These are phyloP conservation scores for Lenwebbia sp. DNA, from an alignment of 345 rosid genomes.

Conservation along the genomic window DNA sequence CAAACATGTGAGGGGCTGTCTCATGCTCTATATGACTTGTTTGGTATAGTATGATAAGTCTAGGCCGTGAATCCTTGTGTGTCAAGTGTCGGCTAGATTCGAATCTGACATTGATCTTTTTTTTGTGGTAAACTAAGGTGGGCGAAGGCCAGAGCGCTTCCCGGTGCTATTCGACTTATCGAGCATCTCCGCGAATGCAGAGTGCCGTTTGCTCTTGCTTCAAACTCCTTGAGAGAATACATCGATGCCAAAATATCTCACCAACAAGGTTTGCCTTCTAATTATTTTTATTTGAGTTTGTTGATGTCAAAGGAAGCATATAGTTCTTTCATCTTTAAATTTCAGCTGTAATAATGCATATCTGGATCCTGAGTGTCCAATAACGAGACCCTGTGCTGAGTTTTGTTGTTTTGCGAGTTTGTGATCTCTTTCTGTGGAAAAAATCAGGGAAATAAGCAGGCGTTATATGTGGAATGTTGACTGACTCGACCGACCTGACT, in stretches of 20 bases:
- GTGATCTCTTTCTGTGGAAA: neutral
- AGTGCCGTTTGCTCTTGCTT: slow-evolving; percentile 34
- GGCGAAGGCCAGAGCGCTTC: slow-evolving; percentile 22
- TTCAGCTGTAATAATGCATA: neutral
- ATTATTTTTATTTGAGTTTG: neutral
- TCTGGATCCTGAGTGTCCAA: neutral
- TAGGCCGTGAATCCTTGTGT: neutral
- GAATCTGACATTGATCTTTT: neutral
- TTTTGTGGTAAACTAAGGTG: slow-evolving; percentile 12
- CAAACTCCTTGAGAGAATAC: slow-evolving; percentile 27
- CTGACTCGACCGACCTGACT: neutral
- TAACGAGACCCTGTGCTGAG: neutral
- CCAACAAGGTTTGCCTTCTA: slow-evolving; percentile 16
- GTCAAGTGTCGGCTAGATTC: neutral
- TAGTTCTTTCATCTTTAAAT: neutral
- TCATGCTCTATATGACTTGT: neutral
- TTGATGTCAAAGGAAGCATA: neutral
- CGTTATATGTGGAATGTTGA: neutral
- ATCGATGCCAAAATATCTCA: slow-evolving; percentile 21
- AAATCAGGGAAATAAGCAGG: neutral
- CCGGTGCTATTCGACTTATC: slow-evolving; percentile 32
- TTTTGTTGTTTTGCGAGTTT: neutral
- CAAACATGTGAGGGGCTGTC: neutral
- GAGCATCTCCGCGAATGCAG: slow-evolving; percentile 19
- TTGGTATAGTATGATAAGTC: neutral